Conservation (phyloP, 1,284 basidiomycete species). For the Ganoderma resinaceum region DNA sequence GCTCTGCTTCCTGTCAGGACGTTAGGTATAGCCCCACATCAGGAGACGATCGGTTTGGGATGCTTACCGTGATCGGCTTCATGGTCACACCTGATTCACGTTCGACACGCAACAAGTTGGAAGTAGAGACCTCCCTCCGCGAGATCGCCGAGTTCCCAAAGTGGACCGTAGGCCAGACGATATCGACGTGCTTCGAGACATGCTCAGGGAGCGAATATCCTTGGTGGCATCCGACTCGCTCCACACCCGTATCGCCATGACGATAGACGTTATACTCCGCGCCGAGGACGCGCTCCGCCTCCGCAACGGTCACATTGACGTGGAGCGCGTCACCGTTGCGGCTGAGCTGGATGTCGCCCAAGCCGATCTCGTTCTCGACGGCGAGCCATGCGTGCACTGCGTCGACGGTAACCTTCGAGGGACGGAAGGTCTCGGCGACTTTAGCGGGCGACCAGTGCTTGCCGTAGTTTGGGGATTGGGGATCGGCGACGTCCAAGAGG, state of each 20-base stretch:
- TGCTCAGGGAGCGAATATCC: slow-evolving; percentile 36
- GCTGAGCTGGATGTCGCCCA: slow-evolving; percentile 41
- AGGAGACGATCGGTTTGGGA: neutral
- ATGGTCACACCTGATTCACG: neutral
- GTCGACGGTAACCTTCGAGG: slow-evolving; percentile 47
- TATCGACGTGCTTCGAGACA: slow-evolving; percentile 34
- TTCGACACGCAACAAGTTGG: neutral
- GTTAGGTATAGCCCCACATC: neutral
- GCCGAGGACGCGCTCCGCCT: slow-evolving; percentile 51
- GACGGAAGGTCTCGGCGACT: slow-evolving; percentile 50
- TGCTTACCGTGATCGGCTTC: neutral
- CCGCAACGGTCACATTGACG: slow-evolving; percentile 49
- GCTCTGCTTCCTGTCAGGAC: neutral
- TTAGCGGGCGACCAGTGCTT: slow-evolving; percentile 48
- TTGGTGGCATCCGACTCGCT: slow-evolving; percentile 38
- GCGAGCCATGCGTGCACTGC: slow-evolving; percentile 41
- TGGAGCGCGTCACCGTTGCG: slow-evolving; percentile 48
- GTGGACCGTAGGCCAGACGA: slow-evolving; percentile 34
- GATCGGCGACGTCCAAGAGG: slow-evolving; percentile 52
- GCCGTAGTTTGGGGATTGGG: slow-evolving; percentile 48
- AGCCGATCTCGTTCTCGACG: slow-evolving; percentile 39
- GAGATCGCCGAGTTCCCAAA: slow-evolving; percentile 21
- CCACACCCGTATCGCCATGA: slow-evolving; percentile 44
- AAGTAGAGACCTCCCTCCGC: slow-evolving; percentile 1
- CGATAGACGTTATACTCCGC: slow-evolving; percentile 54